Evolutionary conservation across 192 early-diverging fungal genomes (phyloP), one percentile per base, ranked within the genome.

Genomic region (Physocladia obscura): DNA sequence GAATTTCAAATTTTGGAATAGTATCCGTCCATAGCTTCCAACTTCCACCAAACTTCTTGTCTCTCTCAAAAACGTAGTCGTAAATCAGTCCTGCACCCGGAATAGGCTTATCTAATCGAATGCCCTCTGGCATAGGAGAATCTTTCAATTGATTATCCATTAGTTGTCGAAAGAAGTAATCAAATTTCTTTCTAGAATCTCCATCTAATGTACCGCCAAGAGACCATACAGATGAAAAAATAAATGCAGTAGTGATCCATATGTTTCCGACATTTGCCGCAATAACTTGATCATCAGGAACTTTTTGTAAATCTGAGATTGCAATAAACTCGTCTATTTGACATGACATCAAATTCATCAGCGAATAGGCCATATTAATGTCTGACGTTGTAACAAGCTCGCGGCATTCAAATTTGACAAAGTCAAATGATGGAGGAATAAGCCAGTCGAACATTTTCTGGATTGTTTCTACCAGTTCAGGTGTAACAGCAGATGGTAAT

Each of bases 21-120:
- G 79, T 81, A 47, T 87, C 84, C 2, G 59, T 62, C 85, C 85
- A 87, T 11, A 84, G 69, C 50, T 79, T 86, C 84, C 84, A 86
- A 11, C 70, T 49, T 8, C 84, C 83, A 11, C 82, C 85, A 47
- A 78, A 70, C 57, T 82, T 87, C 11, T 73, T 74, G 34, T 87
- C 82, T 47, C 77, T 76, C 51, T 84, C 79, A 69, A 84, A 83
- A 1, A 86, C 82, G 62, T 86, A 87, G 40, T 86, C 82, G 60
- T 82, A 84, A 4, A 86, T 49, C 0, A 74, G 32, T 15, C 79
- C 83, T 19, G 49, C 74, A 15, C 65, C 69, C 6, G 84, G 84
- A 40, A 86, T 81, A 22, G 83, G 80, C 62, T 86, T 86, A 50
- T 82, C 83, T 6, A 87, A 76, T 40, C 79, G 77, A 11, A 87